phyloP scores from a whole-genome alignment of 176 grass and related monocot genomes.

The Areca catechu region DNA sequence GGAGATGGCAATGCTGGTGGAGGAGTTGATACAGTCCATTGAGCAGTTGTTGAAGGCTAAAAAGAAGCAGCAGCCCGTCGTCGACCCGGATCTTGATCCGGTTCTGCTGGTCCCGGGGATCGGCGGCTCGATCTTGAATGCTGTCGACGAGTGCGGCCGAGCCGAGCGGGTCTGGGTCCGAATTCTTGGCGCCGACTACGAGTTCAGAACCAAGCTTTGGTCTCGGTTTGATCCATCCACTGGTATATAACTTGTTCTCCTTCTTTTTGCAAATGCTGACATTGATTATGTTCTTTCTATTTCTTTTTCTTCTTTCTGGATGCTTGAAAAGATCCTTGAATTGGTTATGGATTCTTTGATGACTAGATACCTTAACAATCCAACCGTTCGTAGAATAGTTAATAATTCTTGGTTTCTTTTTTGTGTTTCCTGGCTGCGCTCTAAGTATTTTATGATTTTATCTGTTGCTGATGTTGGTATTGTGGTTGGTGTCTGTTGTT shows the following conservation, averaged over 20 bases:
- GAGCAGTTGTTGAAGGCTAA: conserved; percentile 55
- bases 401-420: too few species aligned
- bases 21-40: conserved; percentile 72
- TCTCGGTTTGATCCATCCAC: conserved; percentile 76
- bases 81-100: conserved; percentile 63
- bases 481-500: too few species aligned
- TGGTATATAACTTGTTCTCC: conserved; percentile 22
- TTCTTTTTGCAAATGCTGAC: neutral
- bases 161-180: conserved; percentile 85
- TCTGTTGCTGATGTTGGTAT: too few species aligned
- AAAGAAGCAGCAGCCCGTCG: conserved; percentile 41
- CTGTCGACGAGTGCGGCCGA: conserved; percentile 65
- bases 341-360: too few species aligned
- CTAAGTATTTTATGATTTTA: too few species aligned
- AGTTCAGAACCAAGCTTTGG: conserved; percentile 74
- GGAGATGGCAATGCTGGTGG: conserved; percentile 40
- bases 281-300: too few species aligned
- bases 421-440: too few species aligned
- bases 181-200: conserved; percentile 72
- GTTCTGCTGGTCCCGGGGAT: conserved; percentile 84
- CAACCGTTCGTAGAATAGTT: too few species aligned
- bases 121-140: conserved; percentile 62
- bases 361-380: too few species aligned
- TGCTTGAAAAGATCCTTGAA: too few species aligned
- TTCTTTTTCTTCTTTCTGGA: too few species aligned